These are phyloP conservation scores for Penicillium simplicissimum DNA, from an alignment of 495 filamentous ascomycete genomes.

Conservation along the genomic window DNA sequence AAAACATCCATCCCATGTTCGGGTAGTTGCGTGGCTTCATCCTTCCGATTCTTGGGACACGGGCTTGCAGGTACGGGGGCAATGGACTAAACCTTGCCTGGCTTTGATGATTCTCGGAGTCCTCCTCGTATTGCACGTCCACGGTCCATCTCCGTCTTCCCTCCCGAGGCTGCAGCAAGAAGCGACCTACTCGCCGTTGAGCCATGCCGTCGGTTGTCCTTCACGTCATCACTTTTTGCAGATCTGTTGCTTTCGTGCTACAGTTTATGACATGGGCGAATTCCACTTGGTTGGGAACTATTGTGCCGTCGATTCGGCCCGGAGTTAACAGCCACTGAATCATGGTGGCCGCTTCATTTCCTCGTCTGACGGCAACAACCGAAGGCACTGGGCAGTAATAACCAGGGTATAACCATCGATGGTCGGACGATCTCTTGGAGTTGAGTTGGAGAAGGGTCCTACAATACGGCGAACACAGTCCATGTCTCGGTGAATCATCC, in stretches of 20 bases:
- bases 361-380: not conserved
- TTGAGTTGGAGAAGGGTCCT: not conserved
- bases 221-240: constrained; percentile 7
- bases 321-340: constrained; percentile 13
- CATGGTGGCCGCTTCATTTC: not conserved
- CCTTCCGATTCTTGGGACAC: not conserved
- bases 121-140: constrained; percentile 1
- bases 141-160: not conserved
- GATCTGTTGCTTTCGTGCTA: not conserved
- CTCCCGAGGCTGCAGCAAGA: constrained; percentile 1
- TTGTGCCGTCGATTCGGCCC: constrained; percentile 1
- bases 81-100: not conserved
- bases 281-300: not conserved
- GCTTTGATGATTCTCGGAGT: not conserved
- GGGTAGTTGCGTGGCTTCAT: not conserved
- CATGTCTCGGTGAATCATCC: not conserved
- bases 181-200: not conserved
- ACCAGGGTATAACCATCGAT: not conserved
- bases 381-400: not conserved
- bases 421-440: not conserved
- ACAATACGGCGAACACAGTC: not conserved
- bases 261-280: not conserved
- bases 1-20: not conserved
- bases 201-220: constrained; percentile 1
- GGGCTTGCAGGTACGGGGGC: not conserved